Conservation (phyloP, 2,329 filamentous ascomycete genomes). For the Fusarium sp. region DNA sequence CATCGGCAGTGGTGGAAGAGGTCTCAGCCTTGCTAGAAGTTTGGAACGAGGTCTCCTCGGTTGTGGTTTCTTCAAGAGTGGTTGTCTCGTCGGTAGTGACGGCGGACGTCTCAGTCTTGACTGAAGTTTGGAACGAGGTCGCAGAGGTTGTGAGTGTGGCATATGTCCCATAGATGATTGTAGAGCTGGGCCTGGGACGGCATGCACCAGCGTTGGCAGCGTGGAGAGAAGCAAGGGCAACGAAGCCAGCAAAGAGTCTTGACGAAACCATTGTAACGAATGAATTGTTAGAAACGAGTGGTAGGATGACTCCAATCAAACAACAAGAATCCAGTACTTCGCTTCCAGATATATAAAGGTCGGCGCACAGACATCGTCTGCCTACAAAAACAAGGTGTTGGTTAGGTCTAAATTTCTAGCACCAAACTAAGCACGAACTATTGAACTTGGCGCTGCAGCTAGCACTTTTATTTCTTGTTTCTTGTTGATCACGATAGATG, state of each 20-base stretch:
- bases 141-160: background rate
- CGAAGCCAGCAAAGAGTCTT: background rate
- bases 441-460: background rate
- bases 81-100: background rate
- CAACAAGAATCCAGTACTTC: background rate
- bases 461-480: constrained; percentile 1
- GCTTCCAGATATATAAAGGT: background rate
- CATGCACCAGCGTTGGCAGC: constrained; percentile 2
- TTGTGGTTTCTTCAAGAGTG: background rate
- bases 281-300: background rate
- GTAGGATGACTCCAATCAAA: background rate
- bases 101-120: background rate
- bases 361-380: background rate
- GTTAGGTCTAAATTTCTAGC: background rate
- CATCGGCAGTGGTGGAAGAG: background rate
- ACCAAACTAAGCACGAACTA: background rate
- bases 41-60: background rate
- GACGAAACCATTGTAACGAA: background rate
- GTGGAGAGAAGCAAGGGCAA: background rate
- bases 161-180: background rate
- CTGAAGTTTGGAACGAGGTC: background rate
- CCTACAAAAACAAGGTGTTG: background rate
- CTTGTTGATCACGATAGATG: background rate
- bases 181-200: background rate
- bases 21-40: constrained; percentile 3